A percentile compares a stretch with the other conserved stretches of the same genome.
These are phyloP conservation scores for Giardia duodenalis DNA, from an alignment of 208 protist genomes.

Conservation along the genomic window DNA sequence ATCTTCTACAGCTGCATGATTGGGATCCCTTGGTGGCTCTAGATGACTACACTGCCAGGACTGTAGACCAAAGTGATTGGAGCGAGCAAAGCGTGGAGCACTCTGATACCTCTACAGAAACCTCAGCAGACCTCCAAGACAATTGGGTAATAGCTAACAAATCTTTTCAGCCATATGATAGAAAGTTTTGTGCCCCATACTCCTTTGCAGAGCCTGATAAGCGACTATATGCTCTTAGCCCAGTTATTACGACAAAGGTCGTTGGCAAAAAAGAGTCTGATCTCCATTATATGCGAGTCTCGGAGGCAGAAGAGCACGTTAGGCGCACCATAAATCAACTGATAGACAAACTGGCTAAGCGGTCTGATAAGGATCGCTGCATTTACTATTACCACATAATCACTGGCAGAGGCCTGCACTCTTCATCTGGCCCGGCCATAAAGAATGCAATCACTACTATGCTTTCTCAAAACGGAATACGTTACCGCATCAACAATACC, in stretches of 20 bases:
- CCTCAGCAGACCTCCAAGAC: no score
- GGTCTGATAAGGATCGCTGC: not conserved
- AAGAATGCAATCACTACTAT: not conserved
- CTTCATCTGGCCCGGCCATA: not conserved
- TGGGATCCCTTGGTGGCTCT: no score
- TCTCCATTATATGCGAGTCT: not conserved
- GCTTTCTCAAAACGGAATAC: not conserved
- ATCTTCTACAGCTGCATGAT: no score
- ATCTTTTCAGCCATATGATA: no score
- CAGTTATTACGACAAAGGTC: not conserved
- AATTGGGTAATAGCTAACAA: no score
- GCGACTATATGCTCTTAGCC: not conserved
- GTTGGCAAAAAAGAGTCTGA: not conserved
- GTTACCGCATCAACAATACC: not conserved
- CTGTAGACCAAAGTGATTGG: no score
- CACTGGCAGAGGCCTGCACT: not conserved
- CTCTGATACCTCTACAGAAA: no score
- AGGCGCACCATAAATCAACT: not conserved
- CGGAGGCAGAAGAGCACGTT: not conserved
- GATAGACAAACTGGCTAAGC: not conserved
- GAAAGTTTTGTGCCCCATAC: no score
- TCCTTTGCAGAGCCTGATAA: no score
- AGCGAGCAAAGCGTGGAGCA: no score
- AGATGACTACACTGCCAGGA: no score
- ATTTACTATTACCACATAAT: not conserved